Evolutionary conservation across 768 basidiomycete species (phyloP).

Genomic region (Tricholoma sp.): DNA sequence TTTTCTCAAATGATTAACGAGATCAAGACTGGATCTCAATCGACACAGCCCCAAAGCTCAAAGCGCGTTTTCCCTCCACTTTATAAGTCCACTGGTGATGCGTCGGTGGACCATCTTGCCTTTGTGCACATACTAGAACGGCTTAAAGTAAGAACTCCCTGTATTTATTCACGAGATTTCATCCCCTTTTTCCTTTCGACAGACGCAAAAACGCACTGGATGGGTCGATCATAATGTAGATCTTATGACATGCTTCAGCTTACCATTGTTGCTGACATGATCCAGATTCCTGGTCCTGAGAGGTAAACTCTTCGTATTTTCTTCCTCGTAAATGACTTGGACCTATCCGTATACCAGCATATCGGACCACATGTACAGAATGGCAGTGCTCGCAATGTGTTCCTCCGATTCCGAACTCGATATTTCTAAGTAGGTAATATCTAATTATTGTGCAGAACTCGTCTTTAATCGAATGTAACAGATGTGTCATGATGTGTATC

Average conservation of each 20-base stretch:
- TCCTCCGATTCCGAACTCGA: conserved; percentile 70
- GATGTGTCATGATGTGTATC: conserved; percentile 84
- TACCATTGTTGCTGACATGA: background rate
- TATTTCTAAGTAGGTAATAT: conserved; percentile 55
- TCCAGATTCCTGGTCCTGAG: conserved; percentile 77
- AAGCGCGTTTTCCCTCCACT: conserved; percentile 47
- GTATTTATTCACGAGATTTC: background rate
- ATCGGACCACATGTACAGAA: conserved; percentile 96
- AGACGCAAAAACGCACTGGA: conserved; percentile 95
- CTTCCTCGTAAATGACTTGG: background rate
- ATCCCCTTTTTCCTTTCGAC: background rate
- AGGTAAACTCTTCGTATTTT: conserved; percentile 42
- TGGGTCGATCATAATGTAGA: conserved; percentile 84
- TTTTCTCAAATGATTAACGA: too few relatives aligned
- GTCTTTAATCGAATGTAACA: conserved; percentile 16
- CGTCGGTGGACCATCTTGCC: conserved; percentile 65
- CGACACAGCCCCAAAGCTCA: background rate
- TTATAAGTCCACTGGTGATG: conserved; percentile 50
- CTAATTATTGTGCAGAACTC: too few relatives aligned
- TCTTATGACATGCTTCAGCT: background rate
- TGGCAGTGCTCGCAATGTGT: conserved; percentile 93
- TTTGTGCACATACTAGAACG: conserved; percentile 89
- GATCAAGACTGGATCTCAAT: background rate
- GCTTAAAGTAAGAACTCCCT: conserved; percentile 58
- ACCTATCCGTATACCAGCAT: conserved; percentile 47